Percentiles rank a stretch among this genome's conserved stretches.
Conservation (phyloP, 805 yeast species). For the Isabelozyma pseudorhagii region DNA sequence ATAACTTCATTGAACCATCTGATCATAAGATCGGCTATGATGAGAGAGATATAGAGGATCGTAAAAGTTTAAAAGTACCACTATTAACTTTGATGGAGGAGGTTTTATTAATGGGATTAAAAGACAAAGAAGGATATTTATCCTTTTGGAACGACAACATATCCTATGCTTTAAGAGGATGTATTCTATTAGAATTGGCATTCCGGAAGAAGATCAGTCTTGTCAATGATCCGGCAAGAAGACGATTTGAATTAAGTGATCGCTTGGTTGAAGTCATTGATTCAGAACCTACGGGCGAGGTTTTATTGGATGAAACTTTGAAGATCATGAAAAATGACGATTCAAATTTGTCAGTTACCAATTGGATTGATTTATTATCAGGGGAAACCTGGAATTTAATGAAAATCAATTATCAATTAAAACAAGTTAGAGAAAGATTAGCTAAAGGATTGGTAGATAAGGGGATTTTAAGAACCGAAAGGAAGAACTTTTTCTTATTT, state of each 20-base stretch:
- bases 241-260: conserved; percentile 84
- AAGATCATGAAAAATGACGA: conserved; percentile 85
- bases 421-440: conserved; percentile 93
- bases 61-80: conserved; percentile 50
- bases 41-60: conserved; percentile 58
- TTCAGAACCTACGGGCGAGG: conserved; percentile 89
- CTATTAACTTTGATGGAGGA: conserved; percentile 93
- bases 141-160: conserved; percentile 98
- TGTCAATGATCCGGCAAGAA: conserved; percentile 88
- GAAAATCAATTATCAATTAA: conserved; percentile 92
- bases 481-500: conserved; percentile 88
- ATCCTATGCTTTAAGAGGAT: conserved; percentile 92
- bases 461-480: conserved; percentile 92
- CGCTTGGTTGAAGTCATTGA: conserved; percentile 85
- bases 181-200: conserved; percentile 88
- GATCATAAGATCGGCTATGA: conserved; percentile 78
- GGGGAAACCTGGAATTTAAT: conserved; percentile 98
- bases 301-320: conserved; percentile 87
- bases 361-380: conserved; percentile 90
- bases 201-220: conserved; percentile 84
- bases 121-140: conserved; percentile 93
- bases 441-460: conserved; percentile 97
- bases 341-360: conserved; percentile 70
- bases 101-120: conserved; percentile 86
- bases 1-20: conserved; percentile 12